Conservation (phyloP, 2,329 filamentous ascomycete species). For the Fusarium sp. region DNA sequence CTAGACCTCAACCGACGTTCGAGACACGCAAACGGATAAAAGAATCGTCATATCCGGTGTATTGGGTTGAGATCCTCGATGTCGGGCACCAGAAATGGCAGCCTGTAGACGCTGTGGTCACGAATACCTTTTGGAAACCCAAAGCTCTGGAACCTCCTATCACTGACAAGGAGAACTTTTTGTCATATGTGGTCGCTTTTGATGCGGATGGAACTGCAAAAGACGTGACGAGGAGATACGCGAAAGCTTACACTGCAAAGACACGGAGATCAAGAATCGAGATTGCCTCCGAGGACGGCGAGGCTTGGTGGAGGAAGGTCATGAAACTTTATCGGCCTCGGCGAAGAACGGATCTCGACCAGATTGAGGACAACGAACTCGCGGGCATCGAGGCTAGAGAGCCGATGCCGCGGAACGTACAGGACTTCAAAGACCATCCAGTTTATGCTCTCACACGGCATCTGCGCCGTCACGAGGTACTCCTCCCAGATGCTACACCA, state of each 20-base stretch:
- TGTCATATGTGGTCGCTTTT: slow-evolving; percentile 89
- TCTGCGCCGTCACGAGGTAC: slow-evolving; percentile 83
- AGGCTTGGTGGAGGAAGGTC: slow-evolving; percentile 65
- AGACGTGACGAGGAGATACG: slow-evolving; percentile 90
- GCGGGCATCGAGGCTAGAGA: slow-evolving; percentile 78
- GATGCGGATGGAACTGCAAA: slow-evolving; percentile 81
- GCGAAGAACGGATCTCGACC: slow-evolving; percentile 73
- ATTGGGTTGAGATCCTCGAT: slow-evolving; percentile 95
- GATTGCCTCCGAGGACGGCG: slow-evolving; percentile 58
- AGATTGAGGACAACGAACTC: slow-evolving; percentile 85
- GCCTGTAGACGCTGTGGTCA: slow-evolving; percentile 86
- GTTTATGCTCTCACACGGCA: slow-evolving; percentile 88
- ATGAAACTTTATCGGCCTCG: slow-evolving; percentile 60
- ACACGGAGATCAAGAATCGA: slow-evolving; percentile 87
- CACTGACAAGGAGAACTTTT: slow-evolving; percentile 78
- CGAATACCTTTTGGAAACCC: slow-evolving; percentile 79
- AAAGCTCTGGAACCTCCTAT: slow-evolving; percentile 84
- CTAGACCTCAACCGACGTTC: slow-evolving; percentile 46
- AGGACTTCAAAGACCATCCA: slow-evolving; percentile 89
- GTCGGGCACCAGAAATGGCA: slow-evolving; percentile 91
- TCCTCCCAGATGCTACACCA: slow-evolving; percentile 75
- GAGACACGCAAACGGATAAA: slow-evolving; percentile 60
- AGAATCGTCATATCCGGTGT: slow-evolving; percentile 84
- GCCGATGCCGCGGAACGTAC: slow-evolving; percentile 85
- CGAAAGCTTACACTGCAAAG: slow-evolving; percentile 90